These are phyloP conservation scores for Pseudogymnoascus sp. DNA, from an alignment of 2,329 filamentous ascomycete genomes.

Conservation along the genomic window DNA sequence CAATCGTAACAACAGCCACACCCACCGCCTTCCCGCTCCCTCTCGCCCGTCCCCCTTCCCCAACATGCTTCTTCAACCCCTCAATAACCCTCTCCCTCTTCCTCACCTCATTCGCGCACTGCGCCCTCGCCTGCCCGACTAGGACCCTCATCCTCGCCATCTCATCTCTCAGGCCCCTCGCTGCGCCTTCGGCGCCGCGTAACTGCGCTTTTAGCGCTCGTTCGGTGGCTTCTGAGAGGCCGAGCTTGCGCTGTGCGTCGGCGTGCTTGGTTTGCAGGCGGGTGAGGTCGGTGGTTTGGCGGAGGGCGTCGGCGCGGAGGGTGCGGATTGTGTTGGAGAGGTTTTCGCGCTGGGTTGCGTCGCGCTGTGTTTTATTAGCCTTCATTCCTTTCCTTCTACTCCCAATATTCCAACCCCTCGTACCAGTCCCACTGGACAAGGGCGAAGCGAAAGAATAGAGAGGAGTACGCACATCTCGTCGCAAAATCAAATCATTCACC, in stretches of 20 bases:
- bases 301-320: conserved; percentile 65
- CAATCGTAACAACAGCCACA: conserved; percentile 48
- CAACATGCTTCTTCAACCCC: conserved; percentile 76
- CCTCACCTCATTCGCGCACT: conserved; percentile 84
- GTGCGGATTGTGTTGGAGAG: conserved; percentile 70
- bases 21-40: conserved; percentile 47
- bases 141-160: conserved; percentile 68
- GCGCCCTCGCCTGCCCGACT: conserved; percentile 72
- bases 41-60: conserved; percentile 57
- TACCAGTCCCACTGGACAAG: no score
- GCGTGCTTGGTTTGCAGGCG: conserved; percentile 45
- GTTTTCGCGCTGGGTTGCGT: conserved; percentile 80
- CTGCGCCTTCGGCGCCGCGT: conserved; percentile 63
- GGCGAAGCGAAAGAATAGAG: neutral
- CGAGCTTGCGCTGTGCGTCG: conserved; percentile 48
- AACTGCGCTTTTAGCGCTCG: conserved; percentile 61
- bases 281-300: conserved; percentile 61
- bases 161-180: conserved; percentile 76
- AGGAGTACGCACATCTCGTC: conserved; percentile 64
- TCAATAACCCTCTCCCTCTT: conserved; percentile 87
- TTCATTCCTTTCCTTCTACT: no score
- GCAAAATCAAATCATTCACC: conserved; percentile 84
- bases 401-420: no score
- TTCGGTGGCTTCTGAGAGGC: conserved; percentile 60
- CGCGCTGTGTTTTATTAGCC: conserved; percentile 49